These are phyloP conservation scores for Datura wrightii DNA, from an alignment of 257 asterid genomes.

Conservation along the genomic window DNA sequence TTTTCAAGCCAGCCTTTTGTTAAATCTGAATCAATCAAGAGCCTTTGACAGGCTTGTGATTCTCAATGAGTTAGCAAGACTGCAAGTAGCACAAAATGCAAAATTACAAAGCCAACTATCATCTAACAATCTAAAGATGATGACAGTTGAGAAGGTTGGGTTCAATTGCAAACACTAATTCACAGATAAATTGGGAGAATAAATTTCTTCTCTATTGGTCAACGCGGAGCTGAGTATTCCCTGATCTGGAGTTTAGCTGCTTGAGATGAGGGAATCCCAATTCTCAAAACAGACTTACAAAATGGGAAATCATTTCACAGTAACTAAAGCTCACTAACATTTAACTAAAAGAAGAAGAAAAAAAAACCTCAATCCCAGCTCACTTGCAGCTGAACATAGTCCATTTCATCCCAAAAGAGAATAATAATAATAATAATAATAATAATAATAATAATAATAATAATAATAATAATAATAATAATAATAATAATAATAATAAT, in stretches of 20 bases:
- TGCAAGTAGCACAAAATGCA: not conserved
- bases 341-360: not conserved
- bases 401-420: not conserved
- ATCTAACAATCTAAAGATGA: not conserved
- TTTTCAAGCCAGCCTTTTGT: not conserved
- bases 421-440: not conserved
- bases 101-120: too few relatives aligned
- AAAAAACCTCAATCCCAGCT: not conserved
- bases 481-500: not conserved
- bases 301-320: not conserved
- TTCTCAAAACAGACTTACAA: not conserved
- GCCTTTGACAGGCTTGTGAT: not conserved
- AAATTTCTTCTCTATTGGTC: not conserved
- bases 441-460: too few relatives aligned
- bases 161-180: not conserved
- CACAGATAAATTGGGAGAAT: not conserved
- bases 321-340: not conserved
- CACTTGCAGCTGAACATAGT: not conserved
- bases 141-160: not conserved
- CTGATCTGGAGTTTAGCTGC: not conserved
- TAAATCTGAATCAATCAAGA: not conserved
- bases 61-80: not conserved
- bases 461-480: not conserved
- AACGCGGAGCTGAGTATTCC: not conserved
- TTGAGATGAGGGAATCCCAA: not conserved